A percentile compares a stretch with the other conserved stretches of the same genome.
Conservation (phyloP, 306 rosid species). For the Macrotyloma uniflorum region DNA sequence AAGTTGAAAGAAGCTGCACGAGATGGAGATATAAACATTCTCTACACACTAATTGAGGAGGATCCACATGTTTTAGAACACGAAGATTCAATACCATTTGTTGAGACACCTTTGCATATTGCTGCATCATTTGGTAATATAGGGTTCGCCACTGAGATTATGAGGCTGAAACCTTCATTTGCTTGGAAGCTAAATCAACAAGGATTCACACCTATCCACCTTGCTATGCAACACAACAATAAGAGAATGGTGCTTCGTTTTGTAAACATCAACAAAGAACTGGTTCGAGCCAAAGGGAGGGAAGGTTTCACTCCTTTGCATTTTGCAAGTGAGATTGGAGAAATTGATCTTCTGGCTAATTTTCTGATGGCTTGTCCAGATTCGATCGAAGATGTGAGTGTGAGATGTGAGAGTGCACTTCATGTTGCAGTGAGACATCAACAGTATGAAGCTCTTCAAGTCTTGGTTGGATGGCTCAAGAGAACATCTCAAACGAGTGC, state of each 20-base stretch:
- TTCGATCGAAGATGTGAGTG: conserved; percentile 3
- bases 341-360: conserved; percentile 16
- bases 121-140: background rate
- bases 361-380: conserved; percentile 36
- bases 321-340: background rate
- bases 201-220: conserved; percentile 19
- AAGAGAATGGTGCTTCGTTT: background rate
- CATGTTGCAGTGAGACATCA: conserved; percentile 37
- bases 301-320: background rate
- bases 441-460: conserved; percentile 5
- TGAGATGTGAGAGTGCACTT: conserved; percentile 39
- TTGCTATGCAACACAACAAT: background rate
- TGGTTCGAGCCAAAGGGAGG: background rate
- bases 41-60: background rate
- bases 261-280: background rate
- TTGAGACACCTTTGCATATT: background rate
- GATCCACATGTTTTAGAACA: background rate
- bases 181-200: background rate
- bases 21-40: background rate
- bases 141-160: background rate
- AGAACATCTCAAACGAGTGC: background rate
- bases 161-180: conserved; percentile 10
- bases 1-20: background rate
- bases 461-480: conserved; percentile 35
- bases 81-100: background rate